Base-by-base conservation (phyloP, 148 eudicot genomes). In the Chenopodium suecicum region DNA sequence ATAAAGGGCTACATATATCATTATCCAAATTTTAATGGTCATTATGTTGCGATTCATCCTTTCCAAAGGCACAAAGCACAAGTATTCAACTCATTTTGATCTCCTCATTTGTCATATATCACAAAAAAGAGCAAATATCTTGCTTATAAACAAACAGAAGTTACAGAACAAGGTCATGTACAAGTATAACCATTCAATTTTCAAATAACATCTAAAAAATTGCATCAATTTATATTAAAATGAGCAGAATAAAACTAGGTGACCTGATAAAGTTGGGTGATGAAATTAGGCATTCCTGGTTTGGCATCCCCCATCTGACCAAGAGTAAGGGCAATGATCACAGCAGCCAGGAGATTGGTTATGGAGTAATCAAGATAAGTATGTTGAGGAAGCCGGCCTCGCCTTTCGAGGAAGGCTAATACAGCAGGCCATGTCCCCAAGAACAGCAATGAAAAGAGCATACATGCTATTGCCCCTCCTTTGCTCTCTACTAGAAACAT, bases 361-460 rank as follows among this genome's bases (percentile, higher is more conserved):
- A 92, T 88, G 12, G 98, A 89, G 85, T 95, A 93, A 86, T 95
- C 98, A 72, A 94, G 97, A 73, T 91, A 94, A 78, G 92, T 91
- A 66, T 91, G 98, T 66, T 95, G 98, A 78, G 98, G 98, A 74
- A 95, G 93, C 7, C 97, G 92, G 73, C 98, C 98, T 0, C 96
- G 89, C 32, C 92, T 87, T 81, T 92, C 93, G 50, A 92, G 88
- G 56, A 84, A 83, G 17, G 92, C 86, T 82, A 90, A 47, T 47
- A 90, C 79, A 41, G 93, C 95, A 77, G 93, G 92, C 93, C 93
- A 92, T 82, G 95, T 92, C 31, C 95, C 95, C 80, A 90, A 79
- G 82, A 90, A 90, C 77, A 73, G 4, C 7, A 86, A 82, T 23
- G 88, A 80, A 12, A 83, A 5, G 63, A 86, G 75, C 88, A 86